phyloP scores from a whole-genome alignment of 1,284 basidiomycete species.

The Sanghuangporus weigelae region DNA sequence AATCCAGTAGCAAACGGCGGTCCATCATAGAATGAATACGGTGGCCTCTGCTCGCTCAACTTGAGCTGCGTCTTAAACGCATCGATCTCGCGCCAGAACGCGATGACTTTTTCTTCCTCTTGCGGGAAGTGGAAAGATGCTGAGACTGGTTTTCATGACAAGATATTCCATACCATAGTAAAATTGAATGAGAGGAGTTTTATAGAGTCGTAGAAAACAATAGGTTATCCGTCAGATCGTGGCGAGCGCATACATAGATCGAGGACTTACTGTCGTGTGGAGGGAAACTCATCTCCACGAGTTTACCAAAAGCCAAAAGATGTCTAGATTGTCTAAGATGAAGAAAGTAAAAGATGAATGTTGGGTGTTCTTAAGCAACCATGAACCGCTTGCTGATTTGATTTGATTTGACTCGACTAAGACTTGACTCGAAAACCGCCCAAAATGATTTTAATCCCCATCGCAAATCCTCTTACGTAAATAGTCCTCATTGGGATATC shows the following conservation, averaged over 20 bases:
- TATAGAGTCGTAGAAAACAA: background rate
- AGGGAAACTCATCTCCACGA: slow-evolving; percentile 55
- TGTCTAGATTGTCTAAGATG: background rate
- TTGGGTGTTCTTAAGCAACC: background rate
- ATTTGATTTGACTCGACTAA: too few species aligned
- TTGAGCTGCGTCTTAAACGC: slow-evolving; percentile 95
- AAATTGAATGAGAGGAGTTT: background rate
- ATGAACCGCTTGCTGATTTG: too few species aligned
- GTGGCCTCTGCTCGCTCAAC: slow-evolving; percentile 84
- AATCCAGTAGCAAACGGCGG: slow-evolving; percentile 97
- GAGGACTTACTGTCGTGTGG: slow-evolving; percentile 62
- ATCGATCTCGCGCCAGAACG: slow-evolving; percentile 95
- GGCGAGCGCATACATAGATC: slow-evolving; percentile 9
- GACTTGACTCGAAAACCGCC: too few species aligned
- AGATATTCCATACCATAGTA: background rate
- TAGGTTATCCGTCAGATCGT: background rate
- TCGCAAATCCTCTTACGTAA: too few species aligned
- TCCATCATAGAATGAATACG: slow-evolving; percentile 96
- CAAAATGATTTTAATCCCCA: too few species aligned
- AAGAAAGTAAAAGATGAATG: background rate
- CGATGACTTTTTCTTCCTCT: slow-evolving; percentile 90
- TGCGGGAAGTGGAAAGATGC: slow-evolving; percentile 80
- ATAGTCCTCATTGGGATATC: too few species aligned
- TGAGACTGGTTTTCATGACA: slow-evolving; percentile 1
- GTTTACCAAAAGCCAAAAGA: background rate